phyloP scores from a whole-genome alignment of 2,329 filamentous ascomycete genomes.

The Nannizzia gypsea region DNA sequence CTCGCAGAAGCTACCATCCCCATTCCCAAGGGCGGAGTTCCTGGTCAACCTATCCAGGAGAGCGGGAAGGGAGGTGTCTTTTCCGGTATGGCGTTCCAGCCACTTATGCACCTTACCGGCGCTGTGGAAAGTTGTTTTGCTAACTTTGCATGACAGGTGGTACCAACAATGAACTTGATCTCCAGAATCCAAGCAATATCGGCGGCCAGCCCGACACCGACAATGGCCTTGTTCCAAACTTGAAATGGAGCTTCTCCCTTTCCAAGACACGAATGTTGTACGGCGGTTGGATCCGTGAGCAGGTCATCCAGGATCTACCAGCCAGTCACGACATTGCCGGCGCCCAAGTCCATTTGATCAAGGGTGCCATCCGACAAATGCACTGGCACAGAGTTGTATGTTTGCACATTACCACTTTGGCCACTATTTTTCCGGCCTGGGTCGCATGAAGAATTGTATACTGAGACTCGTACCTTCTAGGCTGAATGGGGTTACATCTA shows the following conservation, averaged over 20 bases:
- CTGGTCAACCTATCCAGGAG: slow-evolving; percentile 44
- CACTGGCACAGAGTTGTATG: slow-evolving; percentile 57
- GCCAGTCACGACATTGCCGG: slow-evolving; percentile 54
- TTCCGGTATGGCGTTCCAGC: slow-evolving; percentile 35
- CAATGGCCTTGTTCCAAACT: slow-evolving; percentile 51
- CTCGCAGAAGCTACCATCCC: slow-evolving; percentile 6
- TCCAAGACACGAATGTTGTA: slow-evolving; percentile 51
- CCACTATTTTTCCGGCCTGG: background rate
- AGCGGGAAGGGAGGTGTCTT: slow-evolving; percentile 49
- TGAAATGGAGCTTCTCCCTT: slow-evolving; percentile 60
- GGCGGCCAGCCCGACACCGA: slow-evolving; percentile 49
- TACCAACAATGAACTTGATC: slow-evolving; percentile 50
- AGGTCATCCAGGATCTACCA: slow-evolving; percentile 55
- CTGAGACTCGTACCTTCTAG: slow-evolving; percentile 23
- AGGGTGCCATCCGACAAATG: slow-evolving; percentile 53
- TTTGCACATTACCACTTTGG: slow-evolving; percentile 8
- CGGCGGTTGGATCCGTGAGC: slow-evolving; percentile 55
- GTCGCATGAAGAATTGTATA: background rate
- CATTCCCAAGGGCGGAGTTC: slow-evolving; percentile 26
- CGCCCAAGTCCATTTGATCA: slow-evolving; percentile 56
- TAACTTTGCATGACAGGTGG: slow-evolving; percentile 39
- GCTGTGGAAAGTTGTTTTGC: background rate
- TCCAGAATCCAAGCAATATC: slow-evolving; percentile 53
- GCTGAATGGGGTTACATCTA: slow-evolving; percentile 58
- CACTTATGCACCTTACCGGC: background rate